These are phyloP conservation scores for Verticillium nonalfalfae DNA, from an alignment of 2,329 filamentous ascomycete genomes.

Conservation along the genomic window DNA sequence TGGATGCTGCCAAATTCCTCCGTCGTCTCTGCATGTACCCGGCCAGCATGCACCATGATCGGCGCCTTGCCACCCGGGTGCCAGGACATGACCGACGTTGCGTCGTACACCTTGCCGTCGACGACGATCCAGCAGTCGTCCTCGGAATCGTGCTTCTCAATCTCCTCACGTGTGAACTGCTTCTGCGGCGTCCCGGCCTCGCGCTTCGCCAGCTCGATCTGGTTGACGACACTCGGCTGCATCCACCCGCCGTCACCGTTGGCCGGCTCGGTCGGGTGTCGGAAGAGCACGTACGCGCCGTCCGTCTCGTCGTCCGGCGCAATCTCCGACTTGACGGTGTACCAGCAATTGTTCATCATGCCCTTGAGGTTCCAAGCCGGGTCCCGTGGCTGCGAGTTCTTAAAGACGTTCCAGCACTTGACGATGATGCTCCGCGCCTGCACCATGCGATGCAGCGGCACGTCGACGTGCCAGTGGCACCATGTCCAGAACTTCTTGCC, in stretches of 20 bases:
- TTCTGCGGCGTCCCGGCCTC: slow-evolving; percentile 36
- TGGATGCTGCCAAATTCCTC: slow-evolving; percentile 44
- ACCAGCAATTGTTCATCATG: slow-evolving; percentile 51
- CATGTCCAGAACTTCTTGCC: slow-evolving; percentile 49
- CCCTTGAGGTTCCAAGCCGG: slow-evolving; percentile 41
- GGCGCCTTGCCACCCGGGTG: slow-evolving; percentile 42
- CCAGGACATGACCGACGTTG: slow-evolving; percentile 37
- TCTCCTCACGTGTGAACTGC: slow-evolving; percentile 45
- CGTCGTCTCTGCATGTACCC: slow-evolving; percentile 39
- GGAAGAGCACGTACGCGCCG: slow-evolving; percentile 27
- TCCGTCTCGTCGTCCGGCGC: slow-evolving; percentile 21
- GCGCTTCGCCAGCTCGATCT: slow-evolving; percentile 35
- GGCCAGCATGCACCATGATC: slow-evolving; percentile 41
- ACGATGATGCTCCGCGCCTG: slow-evolving; percentile 34
- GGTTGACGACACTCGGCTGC: slow-evolving; percentile 36
- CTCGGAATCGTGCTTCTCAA: slow-evolving; percentile 41
- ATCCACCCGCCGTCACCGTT: slow-evolving; percentile 42
- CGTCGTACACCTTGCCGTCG: slow-evolving; percentile 44
- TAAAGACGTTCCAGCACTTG: slow-evolving; percentile 41
- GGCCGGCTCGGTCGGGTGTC: slow-evolving; percentile 37
- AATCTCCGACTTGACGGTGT: slow-evolving; percentile 33
- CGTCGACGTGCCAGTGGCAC: slow-evolving; percentile 45
- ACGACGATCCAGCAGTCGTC: slow-evolving; percentile 48
- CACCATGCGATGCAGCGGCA: slow-evolving; percentile 35
- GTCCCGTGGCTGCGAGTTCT: slow-evolving; percentile 40